Base-by-base conservation (phyloP, 2,329 filamentous ascomycete species). In the Colletotrichum kahawae region DNA sequence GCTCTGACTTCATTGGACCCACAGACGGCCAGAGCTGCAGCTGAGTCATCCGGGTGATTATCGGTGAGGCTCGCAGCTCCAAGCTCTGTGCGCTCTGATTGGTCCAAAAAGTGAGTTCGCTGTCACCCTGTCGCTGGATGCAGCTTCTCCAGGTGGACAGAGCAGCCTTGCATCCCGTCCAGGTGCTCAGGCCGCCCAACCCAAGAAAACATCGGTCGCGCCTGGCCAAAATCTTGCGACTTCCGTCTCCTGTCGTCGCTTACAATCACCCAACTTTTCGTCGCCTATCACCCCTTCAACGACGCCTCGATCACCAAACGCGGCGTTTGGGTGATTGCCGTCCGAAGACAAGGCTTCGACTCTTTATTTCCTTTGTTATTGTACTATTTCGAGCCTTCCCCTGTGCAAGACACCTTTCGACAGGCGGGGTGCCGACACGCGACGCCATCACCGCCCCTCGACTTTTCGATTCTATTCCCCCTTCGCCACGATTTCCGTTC, bases 181-280 rank as follows among this genome's bases (percentile, higher is more conserved):
- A 48, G 38, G 38, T 62, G 66, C 66, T 68, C 54, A 68, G 66
- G 66, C 64, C 64, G 64, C 48, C 59, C 34, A 57, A 24, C 54
- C 8, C 48, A 34, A 16, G 24, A 75, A 75, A 75, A 72, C 72
- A 75, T 75, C 34, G 62, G 69, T 72, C 73, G 63, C 73, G 73
- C 69, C 29, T 62, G 56, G 33, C 70, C 73, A 72, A 73, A 75
- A 72, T 68, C 69, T 64, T 73, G 73, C 69, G 69, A 68, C 54
- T 16, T 24, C 5, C 16, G 43, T 34, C 18, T 66, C 34, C 43
- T 71, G 9, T 70, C 36, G 57, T 56, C 66, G 70, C 36, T 27
- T 67, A 72, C 36, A 60, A 57, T 56, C 38, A 34, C 24, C n/a
- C 54, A 56, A 54, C 36, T 43, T 63, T 31, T 54, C 27, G 67